A percentile compares a stretch with the other conserved stretches of the same genome.
These are phyloP conservation scores for Vinca minor DNA, from an alignment of 257 asterid genomes.

Conservation along the genomic window DNA sequence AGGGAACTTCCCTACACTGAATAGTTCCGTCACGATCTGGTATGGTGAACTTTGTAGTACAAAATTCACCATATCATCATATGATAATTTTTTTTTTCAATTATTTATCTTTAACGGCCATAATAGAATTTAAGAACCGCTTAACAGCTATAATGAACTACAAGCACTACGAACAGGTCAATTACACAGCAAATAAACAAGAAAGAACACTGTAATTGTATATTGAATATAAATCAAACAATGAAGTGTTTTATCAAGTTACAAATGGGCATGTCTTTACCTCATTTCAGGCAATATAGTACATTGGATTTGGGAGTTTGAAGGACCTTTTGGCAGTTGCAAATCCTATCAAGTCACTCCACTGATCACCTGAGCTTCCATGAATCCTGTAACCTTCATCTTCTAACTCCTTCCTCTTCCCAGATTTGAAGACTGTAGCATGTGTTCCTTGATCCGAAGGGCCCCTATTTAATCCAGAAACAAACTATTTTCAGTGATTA, in stretches of 20 bases:
- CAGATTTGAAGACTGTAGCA: conserved; percentile 63
- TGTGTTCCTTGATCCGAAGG: conserved; percentile 45
- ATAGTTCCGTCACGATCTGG: too few species aligned
- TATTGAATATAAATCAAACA: background rate
- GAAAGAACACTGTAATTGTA: too few species aligned
- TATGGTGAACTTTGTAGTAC: too few species aligned
- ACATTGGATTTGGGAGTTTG: conserved; percentile 78
- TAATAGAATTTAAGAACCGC: too few species aligned
- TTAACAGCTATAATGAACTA: too few species aligned
- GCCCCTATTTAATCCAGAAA: conserved; percentile 42
- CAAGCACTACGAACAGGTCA: too few species aligned
- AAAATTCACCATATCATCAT: too few species aligned
- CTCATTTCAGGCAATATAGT: conserved; percentile 36
- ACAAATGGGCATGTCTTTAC: background rate
- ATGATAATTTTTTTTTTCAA: too few species aligned
- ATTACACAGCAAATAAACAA: too few species aligned
- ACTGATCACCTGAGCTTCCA: conserved; percentile 85
- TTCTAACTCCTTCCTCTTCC: conserved; percentile 65
- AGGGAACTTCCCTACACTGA: too few species aligned
- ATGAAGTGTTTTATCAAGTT: background rate
- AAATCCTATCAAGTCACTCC: conserved; percentile 80
- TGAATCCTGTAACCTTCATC: conserved; percentile 66
- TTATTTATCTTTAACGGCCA: too few species aligned
- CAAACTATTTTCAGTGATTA: background rate
- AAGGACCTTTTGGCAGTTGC: conserved; percentile 63